A percentile compares a stretch with the other conserved stretches of the same genome.
phyloP scores from a whole-genome alignment of 768 basidiomycete species.

The Xerocomellus dryophilus region DNA sequence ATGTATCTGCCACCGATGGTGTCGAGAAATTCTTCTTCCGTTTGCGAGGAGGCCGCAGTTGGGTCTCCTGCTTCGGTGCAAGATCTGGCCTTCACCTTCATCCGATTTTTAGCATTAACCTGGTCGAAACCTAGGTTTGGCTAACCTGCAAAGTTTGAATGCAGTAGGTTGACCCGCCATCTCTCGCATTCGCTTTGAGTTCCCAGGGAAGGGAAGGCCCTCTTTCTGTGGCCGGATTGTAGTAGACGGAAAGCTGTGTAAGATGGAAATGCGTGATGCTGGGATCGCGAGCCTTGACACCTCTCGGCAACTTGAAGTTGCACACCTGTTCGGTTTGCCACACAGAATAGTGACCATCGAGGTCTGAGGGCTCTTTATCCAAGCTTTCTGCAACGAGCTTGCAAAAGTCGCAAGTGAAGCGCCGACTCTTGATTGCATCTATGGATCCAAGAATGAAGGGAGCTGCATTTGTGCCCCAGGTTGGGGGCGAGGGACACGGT shows the following conservation, averaged over 20 bases:
- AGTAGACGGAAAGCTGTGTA: background rate
- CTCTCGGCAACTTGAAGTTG: conserved; percentile 2
- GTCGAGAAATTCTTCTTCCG: background rate
- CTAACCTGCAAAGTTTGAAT: conserved; percentile 11
- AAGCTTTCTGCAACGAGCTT: conserved; percentile 10
- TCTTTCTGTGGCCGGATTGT: background rate
- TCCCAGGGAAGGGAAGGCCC: conserved; percentile 16
- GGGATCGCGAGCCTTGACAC: conserved; percentile 1
- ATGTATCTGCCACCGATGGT: conserved; percentile 12
- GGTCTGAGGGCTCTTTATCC: conserved; percentile 7
- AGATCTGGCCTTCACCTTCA: background rate
- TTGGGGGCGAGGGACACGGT: conserved; percentile 3
- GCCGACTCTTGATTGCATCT: conserved; percentile 12
- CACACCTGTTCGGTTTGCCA: background rate
- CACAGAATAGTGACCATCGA: conserved; percentile 3
- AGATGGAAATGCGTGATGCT: conserved; percentile 14
- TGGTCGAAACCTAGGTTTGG: background rate
- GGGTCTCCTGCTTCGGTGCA: background rate
- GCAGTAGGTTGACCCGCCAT: background rate
- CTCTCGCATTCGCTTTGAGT: background rate
- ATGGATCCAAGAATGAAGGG: conserved; percentile 6
- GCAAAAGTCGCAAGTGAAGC: conserved; percentile 12
- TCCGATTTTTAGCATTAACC: background rate
- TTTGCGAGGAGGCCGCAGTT: background rate
- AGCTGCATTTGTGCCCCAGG: too few species aligned